Percentiles rank a stretch among this genome's conserved stretches.
phyloP scores from a whole-genome alignment of 2,329 filamentous ascomycete genomes.

The Calonectria hawksworthii region DNA sequence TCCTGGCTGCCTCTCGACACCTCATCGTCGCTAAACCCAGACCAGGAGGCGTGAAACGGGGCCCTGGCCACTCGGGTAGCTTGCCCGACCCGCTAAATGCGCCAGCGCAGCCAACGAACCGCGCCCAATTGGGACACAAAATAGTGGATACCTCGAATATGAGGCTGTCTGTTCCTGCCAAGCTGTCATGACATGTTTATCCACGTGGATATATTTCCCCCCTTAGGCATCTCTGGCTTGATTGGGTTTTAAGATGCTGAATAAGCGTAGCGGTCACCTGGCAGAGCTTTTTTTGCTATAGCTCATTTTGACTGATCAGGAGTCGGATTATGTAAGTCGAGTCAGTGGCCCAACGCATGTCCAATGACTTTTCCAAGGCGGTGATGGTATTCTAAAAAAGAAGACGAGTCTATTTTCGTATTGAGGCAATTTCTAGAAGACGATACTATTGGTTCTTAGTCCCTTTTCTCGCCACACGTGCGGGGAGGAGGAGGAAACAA shows the following conservation, averaged over 20 bases:
- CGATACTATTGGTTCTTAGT: neutral
- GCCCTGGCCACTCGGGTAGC: neutral
- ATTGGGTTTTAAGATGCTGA: neutral
- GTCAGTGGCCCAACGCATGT: neutral
- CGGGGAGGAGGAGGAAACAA: neutral
- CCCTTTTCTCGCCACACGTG: neutral
- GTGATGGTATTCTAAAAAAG: neutral
- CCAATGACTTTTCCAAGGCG: neutral
- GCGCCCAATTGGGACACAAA: neutral
- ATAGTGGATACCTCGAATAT: neutral
- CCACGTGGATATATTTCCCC: neutral
- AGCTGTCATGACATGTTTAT: neutral
- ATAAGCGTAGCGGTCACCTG: neutral
- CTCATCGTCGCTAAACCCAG: neutral
- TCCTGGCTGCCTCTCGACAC: neutral
- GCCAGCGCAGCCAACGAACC: neutral
- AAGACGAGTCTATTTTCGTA: neutral
- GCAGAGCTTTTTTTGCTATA: neutral
- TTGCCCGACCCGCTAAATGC: neutral
- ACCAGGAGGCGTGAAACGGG: neutral
- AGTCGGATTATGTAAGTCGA: neutral
- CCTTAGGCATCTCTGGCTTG: neutral
- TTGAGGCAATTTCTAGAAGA: neutral
- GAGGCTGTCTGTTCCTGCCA: neutral
- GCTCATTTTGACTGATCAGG: neutral